These are phyloP conservation scores for Mucor circinelloides DNA, from an alignment of 371 early-diverging fungal species.

Conservation along the genomic window DNA sequence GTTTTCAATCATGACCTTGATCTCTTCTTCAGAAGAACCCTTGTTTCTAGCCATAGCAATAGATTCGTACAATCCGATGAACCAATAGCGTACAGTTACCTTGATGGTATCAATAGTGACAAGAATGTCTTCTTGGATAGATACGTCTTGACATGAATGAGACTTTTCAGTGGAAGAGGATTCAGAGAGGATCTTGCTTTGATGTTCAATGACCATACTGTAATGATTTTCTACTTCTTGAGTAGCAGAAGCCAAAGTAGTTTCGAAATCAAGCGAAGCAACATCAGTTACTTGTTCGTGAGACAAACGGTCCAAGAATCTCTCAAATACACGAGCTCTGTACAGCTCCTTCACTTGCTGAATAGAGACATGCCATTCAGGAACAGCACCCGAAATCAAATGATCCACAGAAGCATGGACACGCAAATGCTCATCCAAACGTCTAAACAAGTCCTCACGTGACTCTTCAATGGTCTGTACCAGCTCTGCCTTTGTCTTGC, in stretches of 20 bases:
- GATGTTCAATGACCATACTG: slow-evolving; percentile 13
- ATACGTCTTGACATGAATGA: background rate
- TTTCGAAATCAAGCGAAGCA: slow-evolving; percentile 27
- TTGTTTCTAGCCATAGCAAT: slow-evolving; percentile 27
- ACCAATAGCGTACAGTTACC: slow-evolving; percentile 38
- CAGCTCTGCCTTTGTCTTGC: slow-evolving; percentile 31
- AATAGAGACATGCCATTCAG: slow-evolving; percentile 36
- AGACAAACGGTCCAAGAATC: slow-evolving; percentile 25
- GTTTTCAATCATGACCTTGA: slow-evolving; percentile 23
- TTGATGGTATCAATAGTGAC: slow-evolving; percentile 35
- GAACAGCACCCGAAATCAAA: slow-evolving; percentile 22
- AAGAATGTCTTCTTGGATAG: slow-evolving; percentile 23
- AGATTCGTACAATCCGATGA: slow-evolving; percentile 23
- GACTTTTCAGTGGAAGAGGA: background rate
- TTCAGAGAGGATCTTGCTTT: slow-evolving; percentile 13
- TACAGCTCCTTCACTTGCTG: slow-evolving; percentile 40
- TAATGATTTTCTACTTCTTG: slow-evolving; percentile 33
- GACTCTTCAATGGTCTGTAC: slow-evolving; percentile 31
- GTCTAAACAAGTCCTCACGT: slow-evolving; percentile 33
- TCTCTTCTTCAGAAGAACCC: slow-evolving; percentile 42
- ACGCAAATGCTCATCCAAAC: slow-evolving; percentile 37
- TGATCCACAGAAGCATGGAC: slow-evolving; percentile 30
- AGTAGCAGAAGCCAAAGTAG: slow-evolving; percentile 17
- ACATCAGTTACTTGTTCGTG: slow-evolving; percentile 14
- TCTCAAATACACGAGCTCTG: slow-evolving; percentile 37